Conservation (phyloP, 2,329 filamentous ascomycete species). For the Westerdykella sp. region DNA sequence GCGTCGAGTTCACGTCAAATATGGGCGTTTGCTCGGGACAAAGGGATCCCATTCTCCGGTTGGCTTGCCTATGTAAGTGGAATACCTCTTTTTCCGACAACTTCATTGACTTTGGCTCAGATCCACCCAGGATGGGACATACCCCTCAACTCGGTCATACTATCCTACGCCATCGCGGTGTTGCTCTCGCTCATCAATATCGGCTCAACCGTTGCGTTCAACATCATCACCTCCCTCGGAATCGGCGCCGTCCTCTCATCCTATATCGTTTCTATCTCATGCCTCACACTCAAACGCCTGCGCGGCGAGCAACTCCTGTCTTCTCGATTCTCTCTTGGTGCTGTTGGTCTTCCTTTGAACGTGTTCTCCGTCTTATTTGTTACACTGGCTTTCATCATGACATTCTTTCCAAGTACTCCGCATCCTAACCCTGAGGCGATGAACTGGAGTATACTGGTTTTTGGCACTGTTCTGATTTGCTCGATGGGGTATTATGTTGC, state of each 20-base stretch:
- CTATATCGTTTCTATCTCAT: conserved; percentile 28
- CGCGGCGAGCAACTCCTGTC: conserved; percentile 16
- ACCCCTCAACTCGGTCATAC: conserved; percentile 22
- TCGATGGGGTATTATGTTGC: conserved; percentile 36
- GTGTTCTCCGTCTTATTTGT: conserved; percentile 31
- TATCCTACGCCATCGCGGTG: conserved; percentile 25
- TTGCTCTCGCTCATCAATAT: conserved; percentile 40
- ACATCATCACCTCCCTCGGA: conserved; percentile 35
- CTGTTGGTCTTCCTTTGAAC: conserved; percentile 35
- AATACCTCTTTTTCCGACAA: background rate
- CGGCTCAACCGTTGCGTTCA: conserved; percentile 37
- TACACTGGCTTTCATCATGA: conserved; percentile 25
- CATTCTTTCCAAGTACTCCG: conserved; percentile 13
- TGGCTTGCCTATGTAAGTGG: conserved; percentile 18
- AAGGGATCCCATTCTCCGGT: conserved; percentile 16
- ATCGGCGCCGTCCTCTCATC: conserved; percentile 26
- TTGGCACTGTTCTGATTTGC: conserved; percentile 35
- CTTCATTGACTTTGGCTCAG: background rate
- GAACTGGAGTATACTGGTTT: conserved; percentile 33
- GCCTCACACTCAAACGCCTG: conserved; percentile 24
- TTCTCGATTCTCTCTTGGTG: conserved; percentile 35
- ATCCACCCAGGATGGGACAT: conserved; percentile 34
- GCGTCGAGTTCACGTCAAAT: conserved; percentile 13
- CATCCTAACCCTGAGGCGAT: conserved; percentile 3
- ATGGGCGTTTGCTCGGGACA: conserved; percentile 17